Base-by-base conservation (phyloP, 495 filamentous ascomycete species). In the Penicillium flavigenum region DNA sequence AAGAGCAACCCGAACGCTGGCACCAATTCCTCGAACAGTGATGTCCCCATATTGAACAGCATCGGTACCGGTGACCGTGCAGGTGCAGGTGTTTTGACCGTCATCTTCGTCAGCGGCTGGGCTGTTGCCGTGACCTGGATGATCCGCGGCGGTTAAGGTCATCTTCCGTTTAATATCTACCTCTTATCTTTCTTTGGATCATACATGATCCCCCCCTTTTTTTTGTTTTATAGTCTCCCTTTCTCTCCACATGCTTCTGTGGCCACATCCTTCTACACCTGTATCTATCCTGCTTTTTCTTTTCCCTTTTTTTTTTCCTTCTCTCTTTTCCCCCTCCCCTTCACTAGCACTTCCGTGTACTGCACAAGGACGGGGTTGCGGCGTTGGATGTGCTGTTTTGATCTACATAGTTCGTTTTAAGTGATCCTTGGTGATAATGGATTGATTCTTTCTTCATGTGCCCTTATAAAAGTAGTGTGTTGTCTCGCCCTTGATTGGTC, bases 51-150 rank as follows among this genome's bases (percentile, higher is more conserved):
- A 16, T 32, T 73, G 22, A 50, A 62, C 11, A 62, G 68, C 14
- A 83, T 88, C 29, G 82, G 76, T 0, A 78, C 73, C 2, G 81
- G 75, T 1, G 88, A 89, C 51, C 73, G 73, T 44, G 83, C 86
- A 0, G 87, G 85, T 46, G 88, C 88, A 8, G 85, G 81, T 5
- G 82, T 90, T 50, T 45, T 87, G 51, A 90, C 88, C 14, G 72
- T 80, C 24, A 68, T 86, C 31, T 78, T 89, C 4, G 65, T 82
- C 20, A 65, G 78, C 16, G 71, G 75, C 31, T 81, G 88, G 66
- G 49, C 83, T 1, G 78, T 78, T 4, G 75, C 77, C 11, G 54
- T 78, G 11, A 62, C 64, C 26, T 81, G 77, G 76, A 73, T 79
- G 67, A 64, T 75, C 26, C 64, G 64, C 38, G 72, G 72, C 17